These are phyloP conservation scores for Sapria himalayana DNA, from an alignment of 345 rosid genomes.

Conservation along the genomic window DNA sequence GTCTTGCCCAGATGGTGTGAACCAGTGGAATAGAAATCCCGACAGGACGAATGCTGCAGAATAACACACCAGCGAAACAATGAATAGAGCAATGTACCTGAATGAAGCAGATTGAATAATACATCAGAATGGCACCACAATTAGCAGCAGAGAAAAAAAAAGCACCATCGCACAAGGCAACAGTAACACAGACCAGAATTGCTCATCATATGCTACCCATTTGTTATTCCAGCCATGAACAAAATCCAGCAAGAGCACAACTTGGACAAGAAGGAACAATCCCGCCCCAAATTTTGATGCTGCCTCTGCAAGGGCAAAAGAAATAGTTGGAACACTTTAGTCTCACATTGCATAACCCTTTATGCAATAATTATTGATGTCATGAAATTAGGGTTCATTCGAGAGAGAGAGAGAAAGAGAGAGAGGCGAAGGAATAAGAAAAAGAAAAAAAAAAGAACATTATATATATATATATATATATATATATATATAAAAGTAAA, in stretches of 20 bases:
- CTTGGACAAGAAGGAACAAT: conserved; percentile 89
- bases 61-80: conserved; percentile 74
- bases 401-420: too few relatives aligned
- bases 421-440: too few relatives aligned
- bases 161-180: not conserved
- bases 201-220: conserved; percentile 92
- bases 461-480: too few relatives aligned
- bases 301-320: conserved; percentile 59
- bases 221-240: conserved; percentile 99
- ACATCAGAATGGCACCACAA: not conserved
- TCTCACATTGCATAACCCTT: too few relatives aligned
- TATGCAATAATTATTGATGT: too few relatives aligned
- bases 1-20: conserved; percentile 90
- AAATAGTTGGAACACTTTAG: too few relatives aligned
- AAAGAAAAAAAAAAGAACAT: too few relatives aligned
- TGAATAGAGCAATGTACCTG: conserved; percentile 71
- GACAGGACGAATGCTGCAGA: conserved; percentile 69
- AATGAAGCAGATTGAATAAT: conserved; percentile 2
- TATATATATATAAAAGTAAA: too few relatives aligned
- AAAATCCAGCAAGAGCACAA: conserved; percentile 93
- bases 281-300: conserved; percentile 94
- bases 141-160: not conserved
- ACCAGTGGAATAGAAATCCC: conserved; percentile 91
- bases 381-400: too few relatives aligned
- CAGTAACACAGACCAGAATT: conserved; percentile 64